phyloP scores from a whole-genome alignment of 495 filamentous ascomycete genomes.

The Aspergillus egyptiacus region DNA sequence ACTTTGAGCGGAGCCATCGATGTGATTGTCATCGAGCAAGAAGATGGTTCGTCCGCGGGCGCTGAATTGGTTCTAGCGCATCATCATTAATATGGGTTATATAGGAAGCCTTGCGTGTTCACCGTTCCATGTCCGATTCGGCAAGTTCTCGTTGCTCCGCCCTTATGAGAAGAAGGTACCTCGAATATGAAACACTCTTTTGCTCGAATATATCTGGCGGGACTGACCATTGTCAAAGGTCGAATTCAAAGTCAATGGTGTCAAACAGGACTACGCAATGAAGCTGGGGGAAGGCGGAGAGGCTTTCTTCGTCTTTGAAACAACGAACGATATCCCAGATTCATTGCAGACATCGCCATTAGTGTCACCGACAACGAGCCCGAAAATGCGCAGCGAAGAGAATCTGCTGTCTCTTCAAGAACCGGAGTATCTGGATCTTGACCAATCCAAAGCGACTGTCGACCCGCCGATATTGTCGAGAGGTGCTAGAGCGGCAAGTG shows the following conservation, averaged over 20 bases:
- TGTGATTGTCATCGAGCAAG: conserved; percentile 96
- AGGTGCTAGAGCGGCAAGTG: conserved; percentile 41
- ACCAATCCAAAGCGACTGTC: conserved; percentile 17
- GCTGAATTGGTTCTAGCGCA: background rate
- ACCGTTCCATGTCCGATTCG: conserved; percentile 97
- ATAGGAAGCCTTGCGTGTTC: conserved; percentile 75
- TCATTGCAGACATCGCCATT: conserved; percentile 90
- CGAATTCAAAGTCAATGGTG: conserved; percentile 91
- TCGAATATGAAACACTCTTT: background rate
- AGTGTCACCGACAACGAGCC: conserved; percentile 79
- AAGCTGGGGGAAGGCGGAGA: conserved; percentile 97
- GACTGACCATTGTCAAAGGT: conserved; percentile 47
- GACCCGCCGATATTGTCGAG: conserved; percentile 39
- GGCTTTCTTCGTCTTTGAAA: conserved; percentile 98
- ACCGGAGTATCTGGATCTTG: conserved; percentile 77
- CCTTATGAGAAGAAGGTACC: conserved; percentile 93
- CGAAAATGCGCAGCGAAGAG: conserved; percentile 52
- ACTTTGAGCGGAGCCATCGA: conserved; percentile 97
- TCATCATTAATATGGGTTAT: background rate
- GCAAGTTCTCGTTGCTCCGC: conserved; percentile 92
- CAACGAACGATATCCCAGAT: conserved; percentile 77
- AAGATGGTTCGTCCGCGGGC: conserved; percentile 60
- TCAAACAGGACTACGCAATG: conserved; percentile 91
- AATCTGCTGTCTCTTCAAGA: conserved; percentile 61
- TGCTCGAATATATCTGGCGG: background rate